A percentile compares a stretch with the other conserved stretches of the same genome.
Evolutionary conservation across 2,329 filamentous ascomycete species (phyloP).

Genomic region (Fusarium kyushuense): DNA sequence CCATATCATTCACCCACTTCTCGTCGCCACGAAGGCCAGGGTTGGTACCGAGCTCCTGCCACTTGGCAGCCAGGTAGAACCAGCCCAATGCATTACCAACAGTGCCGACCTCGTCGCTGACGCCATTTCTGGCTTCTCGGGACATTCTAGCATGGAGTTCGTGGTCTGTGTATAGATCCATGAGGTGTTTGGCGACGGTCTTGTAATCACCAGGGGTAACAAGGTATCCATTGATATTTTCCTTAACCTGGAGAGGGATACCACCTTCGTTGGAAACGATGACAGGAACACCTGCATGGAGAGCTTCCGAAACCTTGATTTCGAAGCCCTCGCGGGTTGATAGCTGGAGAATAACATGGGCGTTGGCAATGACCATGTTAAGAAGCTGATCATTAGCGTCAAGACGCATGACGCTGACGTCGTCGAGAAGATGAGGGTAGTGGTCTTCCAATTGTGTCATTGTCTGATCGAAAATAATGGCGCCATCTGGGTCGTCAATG

Average conservation of each 20-base stretch:
- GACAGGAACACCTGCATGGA: constrained; percentile 83
- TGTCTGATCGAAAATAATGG: constrained; percentile 77
- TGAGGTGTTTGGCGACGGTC: constrained; percentile 74
- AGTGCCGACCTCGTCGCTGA: constrained; percentile 85
- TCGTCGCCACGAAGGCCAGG: constrained; percentile 67
- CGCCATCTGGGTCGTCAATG: constrained; percentile 83
- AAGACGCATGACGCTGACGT: constrained; percentile 81
- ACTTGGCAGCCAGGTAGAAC: constrained; percentile 80
- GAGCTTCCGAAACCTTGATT: constrained; percentile 85
- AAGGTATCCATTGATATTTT: constrained; percentile 78
- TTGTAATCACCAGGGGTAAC: constrained; percentile 78
- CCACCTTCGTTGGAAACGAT: constrained; percentile 83
- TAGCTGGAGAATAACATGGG: constrained; percentile 80
- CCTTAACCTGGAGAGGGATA: constrained; percentile 81
- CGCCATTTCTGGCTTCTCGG: constrained; percentile 70
- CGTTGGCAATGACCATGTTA: constrained; percentile 79
- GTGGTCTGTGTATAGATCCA: constrained; percentile 73
- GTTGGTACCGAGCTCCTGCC: constrained; percentile 65
- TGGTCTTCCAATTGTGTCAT: constrained; percentile 73
- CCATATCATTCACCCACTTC: constrained; percentile 59
- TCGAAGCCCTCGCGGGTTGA: constrained; percentile 87
- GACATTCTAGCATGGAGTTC: constrained; percentile 76
- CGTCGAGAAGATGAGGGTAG: constrained; percentile 71
- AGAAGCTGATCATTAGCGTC: constrained; percentile 84
- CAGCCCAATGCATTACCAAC: constrained; percentile 82